Percentiles rank a stretch among this genome's conserved stretches.
phyloP scores from a whole-genome alignment of 2,329 filamentous ascomycete genomes.

The Hirsutella rhossiliensis region DNA sequence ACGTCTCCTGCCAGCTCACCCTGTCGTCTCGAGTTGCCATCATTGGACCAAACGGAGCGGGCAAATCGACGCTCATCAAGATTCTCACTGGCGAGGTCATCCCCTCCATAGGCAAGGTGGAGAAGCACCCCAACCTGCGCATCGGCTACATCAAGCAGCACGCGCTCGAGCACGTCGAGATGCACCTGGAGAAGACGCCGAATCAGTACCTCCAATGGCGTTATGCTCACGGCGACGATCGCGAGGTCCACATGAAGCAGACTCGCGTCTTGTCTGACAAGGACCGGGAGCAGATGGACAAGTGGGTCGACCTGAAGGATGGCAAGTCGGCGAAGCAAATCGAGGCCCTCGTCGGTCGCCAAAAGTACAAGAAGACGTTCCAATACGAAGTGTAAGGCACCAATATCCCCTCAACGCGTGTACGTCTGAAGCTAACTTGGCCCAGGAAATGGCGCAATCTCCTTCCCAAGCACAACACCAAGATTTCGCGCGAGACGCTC shows the following conservation, averaged over 20 bases:
- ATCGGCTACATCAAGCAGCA: constrained; percentile 99
- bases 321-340: constrained; percentile 67
- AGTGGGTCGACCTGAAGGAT: constrained; percentile 72
- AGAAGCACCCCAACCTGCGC: constrained; percentile 97
- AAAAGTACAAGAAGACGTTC: constrained; percentile 99
- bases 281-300: constrained; percentile 87
- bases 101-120: constrained; percentile 72
- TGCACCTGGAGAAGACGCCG: constrained; percentile 98
- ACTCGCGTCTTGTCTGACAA: constrained; percentile 78
- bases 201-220: constrained; percentile 99
- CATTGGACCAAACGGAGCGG: constrained; percentile 93
- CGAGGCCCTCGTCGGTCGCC: constrained; percentile 84
- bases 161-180: constrained; percentile 96
- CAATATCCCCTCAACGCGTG: neutral
- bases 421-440: neutral
- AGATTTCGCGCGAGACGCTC: constrained; percentile 88
- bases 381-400: constrained; percentile 82
- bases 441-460: constrained; percentile 72
- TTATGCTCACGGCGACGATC: constrained; percentile 92
- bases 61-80: constrained; percentile 97
- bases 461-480: constrained; percentile 85
- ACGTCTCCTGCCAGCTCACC: constrained; percentile 78
- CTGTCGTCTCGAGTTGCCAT: constrained; percentile 91
- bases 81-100: constrained; percentile 86
- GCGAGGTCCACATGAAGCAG: constrained; percentile 95